Evolutionary conservation across 202 grass and related monocot species (phyloP).

Genomic region (Brachypodium distachyon): DNA sequence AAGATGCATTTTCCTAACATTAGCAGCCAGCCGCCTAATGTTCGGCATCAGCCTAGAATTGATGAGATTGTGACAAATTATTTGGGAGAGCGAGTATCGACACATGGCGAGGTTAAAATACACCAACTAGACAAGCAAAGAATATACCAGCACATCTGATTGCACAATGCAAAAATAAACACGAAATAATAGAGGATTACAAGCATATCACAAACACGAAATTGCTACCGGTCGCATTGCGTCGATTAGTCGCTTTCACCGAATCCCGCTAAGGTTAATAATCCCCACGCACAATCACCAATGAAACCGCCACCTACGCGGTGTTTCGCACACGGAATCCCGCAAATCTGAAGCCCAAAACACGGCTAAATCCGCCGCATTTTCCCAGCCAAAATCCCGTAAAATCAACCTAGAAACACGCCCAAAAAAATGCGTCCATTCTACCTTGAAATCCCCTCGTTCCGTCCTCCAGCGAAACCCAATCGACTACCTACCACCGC

Average conservation of each 20-base stretch:
- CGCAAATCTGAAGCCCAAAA: neutral
- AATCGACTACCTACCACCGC: neutral
- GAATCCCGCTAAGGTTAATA: neutral
- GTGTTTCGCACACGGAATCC: conserved; percentile 1
- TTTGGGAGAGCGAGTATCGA: neutral
- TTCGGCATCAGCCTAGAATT: neutral
- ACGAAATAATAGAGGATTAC: neutral
- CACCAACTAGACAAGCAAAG: neutral
- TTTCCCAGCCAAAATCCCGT: neutral
- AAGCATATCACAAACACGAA: neutral
- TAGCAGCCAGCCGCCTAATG: neutral
- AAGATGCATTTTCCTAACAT: neutral
- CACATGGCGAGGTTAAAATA: neutral
- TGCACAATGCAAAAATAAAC: neutral
- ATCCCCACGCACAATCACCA: neutral
- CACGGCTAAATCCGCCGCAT: neutral
- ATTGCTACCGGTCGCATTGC: neutral
- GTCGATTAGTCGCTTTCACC: neutral
- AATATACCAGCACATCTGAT: neutral
- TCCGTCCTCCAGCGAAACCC: neutral
- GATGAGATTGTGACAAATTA: neutral
- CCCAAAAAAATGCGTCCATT: neutral
- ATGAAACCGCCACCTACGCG: neutral
- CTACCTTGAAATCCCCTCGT: neutral
- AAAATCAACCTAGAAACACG: neutral